Evolutionary conservation across 2,329 filamentous ascomycete genomes (phyloP).

Genomic region (Penicillium sp.): DNA sequence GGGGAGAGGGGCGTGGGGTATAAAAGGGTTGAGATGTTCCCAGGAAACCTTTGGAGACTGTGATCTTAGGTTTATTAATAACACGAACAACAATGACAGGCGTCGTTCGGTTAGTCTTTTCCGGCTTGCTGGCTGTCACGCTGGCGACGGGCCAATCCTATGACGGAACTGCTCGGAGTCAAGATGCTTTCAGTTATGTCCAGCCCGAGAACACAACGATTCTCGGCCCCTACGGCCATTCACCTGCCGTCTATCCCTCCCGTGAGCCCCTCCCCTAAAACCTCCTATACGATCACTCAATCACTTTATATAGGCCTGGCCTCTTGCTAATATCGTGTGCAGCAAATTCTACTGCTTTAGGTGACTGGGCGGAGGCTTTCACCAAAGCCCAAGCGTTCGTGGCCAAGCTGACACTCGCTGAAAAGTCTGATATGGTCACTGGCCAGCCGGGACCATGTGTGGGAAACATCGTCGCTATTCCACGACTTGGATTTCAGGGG

Average conservation of each 20-base stretch:
- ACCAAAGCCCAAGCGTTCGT: slow-evolving; percentile 18
- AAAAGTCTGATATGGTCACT: too few species aligned
- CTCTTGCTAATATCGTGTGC: background rate
- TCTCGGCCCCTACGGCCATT: slow-evolving; percentile 9
- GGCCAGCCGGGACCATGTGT: slow-evolving; percentile 8
- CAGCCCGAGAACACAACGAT: slow-evolving; percentile 12
- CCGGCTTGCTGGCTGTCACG: slow-evolving; percentile 4
- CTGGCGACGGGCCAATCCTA: slow-evolving; percentile 6
- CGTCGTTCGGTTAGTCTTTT: too few species aligned
- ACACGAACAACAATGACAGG: too few species aligned
- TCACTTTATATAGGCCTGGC: too few species aligned
- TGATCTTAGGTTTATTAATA: too few species aligned
- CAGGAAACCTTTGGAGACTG: too few species aligned
- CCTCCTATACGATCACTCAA: background rate
- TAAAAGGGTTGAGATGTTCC: too few species aligned
- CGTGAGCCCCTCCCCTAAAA: too few species aligned
- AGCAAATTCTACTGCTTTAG: slow-evolving; percentile 6
- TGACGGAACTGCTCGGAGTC: slow-evolving; percentile 4
- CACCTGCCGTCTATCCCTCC: slow-evolving; percentile 9
- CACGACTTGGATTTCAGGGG: slow-evolving; percentile 13
- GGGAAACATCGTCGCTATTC: slow-evolving; percentile 13
- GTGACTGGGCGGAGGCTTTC: slow-evolving; percentile 5
- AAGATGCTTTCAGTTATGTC: slow-evolving; percentile 10
- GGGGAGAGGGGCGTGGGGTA: too few species aligned
- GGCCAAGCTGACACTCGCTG: slow-evolving; percentile 17